A percentile compares a stretch with the other conserved stretches of the same genome.
These are phyloP conservation scores for Nemania sp. DNA, from an alignment of 2,329 filamentous ascomycete species.

Conservation along the genomic window DNA sequence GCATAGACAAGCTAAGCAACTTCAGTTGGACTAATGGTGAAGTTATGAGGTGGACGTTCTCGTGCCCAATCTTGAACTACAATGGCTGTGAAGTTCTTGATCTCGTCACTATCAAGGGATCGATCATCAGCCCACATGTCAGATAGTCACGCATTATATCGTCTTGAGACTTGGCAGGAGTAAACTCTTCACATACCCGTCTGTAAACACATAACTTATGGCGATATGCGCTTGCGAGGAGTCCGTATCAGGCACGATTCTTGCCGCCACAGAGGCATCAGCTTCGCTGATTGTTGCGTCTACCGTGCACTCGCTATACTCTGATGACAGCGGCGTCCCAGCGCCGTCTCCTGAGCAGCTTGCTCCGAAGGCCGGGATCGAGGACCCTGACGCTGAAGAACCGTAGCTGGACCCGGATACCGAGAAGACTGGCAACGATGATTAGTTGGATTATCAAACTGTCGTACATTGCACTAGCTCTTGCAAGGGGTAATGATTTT, in stretches of 20 bases:
- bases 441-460: background rate
- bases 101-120: background rate
- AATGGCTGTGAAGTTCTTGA: conserved; percentile 8
- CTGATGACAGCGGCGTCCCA: conserved; percentile 16
- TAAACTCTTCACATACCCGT: conserved; percentile 12
- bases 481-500: background rate
- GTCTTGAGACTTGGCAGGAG: background rate
- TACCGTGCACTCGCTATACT: conserved; percentile 13
- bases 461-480: background rate
- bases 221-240: conserved; percentile 19
- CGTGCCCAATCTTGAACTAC: conserved; percentile 24
- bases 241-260: conserved; percentile 13
- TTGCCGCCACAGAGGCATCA: conserved; percentile 8
- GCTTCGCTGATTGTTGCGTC: conserved; percentile 1
- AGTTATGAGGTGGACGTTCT: conserved; percentile 14
- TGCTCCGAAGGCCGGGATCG: conserved; percentile 18
- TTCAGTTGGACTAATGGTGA: conserved; percentile 11
- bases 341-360: conserved; percentile 13
- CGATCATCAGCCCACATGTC: background rate
- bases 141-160: no score
- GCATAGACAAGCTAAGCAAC: background rate
- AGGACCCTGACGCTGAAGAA: background rate
- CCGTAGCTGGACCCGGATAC: conserved; percentile 8
- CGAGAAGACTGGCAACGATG: conserved; percentile 5
- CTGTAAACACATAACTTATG: conserved; percentile 18